Base-by-base conservation (phyloP, 495 filamentous ascomycete species). In the Penicillium psychrofluorescens region DNA sequence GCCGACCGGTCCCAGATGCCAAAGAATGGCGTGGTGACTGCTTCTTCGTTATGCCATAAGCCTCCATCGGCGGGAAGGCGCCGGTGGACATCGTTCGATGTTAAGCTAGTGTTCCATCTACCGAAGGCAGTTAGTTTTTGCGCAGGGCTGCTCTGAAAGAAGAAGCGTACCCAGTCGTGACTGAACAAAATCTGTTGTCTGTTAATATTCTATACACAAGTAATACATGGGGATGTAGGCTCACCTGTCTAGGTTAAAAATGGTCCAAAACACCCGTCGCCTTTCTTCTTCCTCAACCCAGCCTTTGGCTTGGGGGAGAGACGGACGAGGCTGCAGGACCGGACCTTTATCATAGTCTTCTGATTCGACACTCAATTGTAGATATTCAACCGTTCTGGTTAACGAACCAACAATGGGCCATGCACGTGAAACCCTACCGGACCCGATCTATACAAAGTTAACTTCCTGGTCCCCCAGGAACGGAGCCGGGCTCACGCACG, bases 231-330 rank as follows among this genome's bases (percentile, higher is more conserved):
- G 22, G 4, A 22, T 22, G 22, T 6, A 22, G 22, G 22, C 22
- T 6, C 22, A 75, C 13, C 64, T 58, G 46, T 80, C 75, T 16
- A 77, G 64, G 15, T 63, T 63, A 36, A 75, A 78, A 1, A 68
- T 57, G 8, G 61, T 67, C 76, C 75, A 80, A 43, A 79, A 78
- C 5, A 69, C 45, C 8, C 76, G 48, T 7, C 76, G 60, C 12
- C 75, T 63, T 48, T 77, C 74, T 55, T 80, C 75, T 8, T 70
- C 50, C 39, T 78, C 75, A 7, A 45, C 48, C 72, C 74, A 76
- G 43, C 58, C 57, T 32, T 54, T 51, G 1, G 74, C 53, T 0
- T 67, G 59, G 6, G 55, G 35, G 1, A 77, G 35, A 6, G 64
- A 63, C 7, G 57, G 61, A 14, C 59, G 45, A 1, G 63, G 43